Conservation (phyloP, 192 early-diverging fungal genomes). For the Pecoramyces ruminantium region DNA sequence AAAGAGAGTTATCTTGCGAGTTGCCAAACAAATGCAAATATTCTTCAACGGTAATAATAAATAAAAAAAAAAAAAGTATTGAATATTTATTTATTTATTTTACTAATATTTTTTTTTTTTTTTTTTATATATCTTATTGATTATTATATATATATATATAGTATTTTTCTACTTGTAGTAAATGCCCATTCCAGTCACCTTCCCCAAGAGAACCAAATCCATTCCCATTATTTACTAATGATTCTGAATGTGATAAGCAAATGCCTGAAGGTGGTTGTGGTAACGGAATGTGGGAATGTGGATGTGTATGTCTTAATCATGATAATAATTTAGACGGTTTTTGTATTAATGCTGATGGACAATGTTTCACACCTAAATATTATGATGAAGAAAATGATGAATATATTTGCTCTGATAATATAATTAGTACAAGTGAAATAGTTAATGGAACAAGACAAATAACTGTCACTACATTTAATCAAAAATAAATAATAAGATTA, state of each 20-base stretch:
- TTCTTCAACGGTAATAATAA: background rate
- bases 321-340: background rate
- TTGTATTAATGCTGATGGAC: background rate
- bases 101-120: no score
- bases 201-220: background rate
- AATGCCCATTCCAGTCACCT: background rate
- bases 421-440: background rate
- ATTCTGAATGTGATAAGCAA: background rate
- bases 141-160: background rate
- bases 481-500: background rate
- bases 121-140: no score
- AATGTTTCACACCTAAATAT: background rate
- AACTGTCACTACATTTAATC: background rate
- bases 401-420: background rate
- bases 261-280: background rate
- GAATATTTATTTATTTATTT: background rate
- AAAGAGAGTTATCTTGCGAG: background rate
- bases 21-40: background rate
- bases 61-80: background rate
- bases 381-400: background rate
- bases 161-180: background rate
- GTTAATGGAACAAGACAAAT: background rate
- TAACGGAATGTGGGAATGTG: background rate
- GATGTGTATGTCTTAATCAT: background rate
- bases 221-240: background rate